Conservation (phyloP, 116 monocot species). For the Dioscorea cayenensis region DNA sequence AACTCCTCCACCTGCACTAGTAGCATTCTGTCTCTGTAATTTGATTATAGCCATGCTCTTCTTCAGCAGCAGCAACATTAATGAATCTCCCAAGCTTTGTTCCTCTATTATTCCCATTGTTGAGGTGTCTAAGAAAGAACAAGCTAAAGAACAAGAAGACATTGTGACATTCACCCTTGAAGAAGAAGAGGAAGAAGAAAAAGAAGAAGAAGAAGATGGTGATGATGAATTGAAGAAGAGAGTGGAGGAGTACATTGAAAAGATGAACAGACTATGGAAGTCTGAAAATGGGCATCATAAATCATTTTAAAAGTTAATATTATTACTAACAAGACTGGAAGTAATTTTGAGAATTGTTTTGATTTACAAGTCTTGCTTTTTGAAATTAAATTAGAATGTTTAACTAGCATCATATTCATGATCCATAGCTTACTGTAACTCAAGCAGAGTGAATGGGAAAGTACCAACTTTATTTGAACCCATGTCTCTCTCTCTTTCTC, state of each 20-base stretch:
- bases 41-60: slow-evolving; percentile 35
- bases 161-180: neutral
- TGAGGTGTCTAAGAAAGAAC: neutral
- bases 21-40: slow-evolving; percentile 38
- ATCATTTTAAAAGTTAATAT: no score
- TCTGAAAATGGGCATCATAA: slow-evolving; percentile 10
- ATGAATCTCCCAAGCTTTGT: neutral
- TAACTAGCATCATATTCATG: no score
- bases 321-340: no score
- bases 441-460: no score
- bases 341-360: no score
- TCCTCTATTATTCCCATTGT: neutral
- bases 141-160: neutral
- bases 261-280: slow-evolving; percentile 43
- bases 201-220: neutral
- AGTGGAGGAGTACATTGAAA: slow-evolving; percentile 45
- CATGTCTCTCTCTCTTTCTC: no score
- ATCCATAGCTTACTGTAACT: no score
- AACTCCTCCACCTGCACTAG: slow-evolving; percentile 9
- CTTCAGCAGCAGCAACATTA: slow-evolving; percentile 4
- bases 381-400: no score
- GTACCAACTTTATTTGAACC: no score
- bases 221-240: slow-evolving; percentile 29
- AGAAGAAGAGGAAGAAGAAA: neutral
- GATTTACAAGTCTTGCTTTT: no score